A percentile compares a stretch with the other conserved stretches of the same genome.
Evolutionary conservation across 208 protist genomes (phyloP).

Genomic region (Strigomonas culicis): DNA sequence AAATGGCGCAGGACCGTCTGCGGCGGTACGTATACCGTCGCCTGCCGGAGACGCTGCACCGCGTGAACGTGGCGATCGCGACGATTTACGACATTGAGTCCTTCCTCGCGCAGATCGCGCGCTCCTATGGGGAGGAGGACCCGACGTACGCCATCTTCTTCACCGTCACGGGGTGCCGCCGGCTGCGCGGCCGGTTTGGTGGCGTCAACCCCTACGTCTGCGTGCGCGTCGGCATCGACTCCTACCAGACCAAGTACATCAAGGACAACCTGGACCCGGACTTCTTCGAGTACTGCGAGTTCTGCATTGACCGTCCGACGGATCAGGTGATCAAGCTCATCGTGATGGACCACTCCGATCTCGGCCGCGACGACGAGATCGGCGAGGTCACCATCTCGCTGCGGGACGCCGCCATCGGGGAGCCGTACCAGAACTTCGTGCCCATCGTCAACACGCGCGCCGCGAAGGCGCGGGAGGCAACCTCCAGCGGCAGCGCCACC

Average conservation of each 20-base stretch:
- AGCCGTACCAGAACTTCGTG: constrained; percentile 70
- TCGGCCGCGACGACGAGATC: constrained; percentile 56
- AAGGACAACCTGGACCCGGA: constrained; percentile 66
- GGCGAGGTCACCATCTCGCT: constrained; percentile 61
- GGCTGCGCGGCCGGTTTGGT: constrained; percentile 42
- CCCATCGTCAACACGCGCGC: constrained; percentile 30
- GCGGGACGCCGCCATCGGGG: constrained; percentile 23
- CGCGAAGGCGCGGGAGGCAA: constrained; percentile 11
- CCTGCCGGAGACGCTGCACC: constrained; percentile 68
- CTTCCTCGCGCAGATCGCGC: constrained; percentile 64
- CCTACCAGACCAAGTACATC: constrained; percentile 64
- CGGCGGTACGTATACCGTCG: constrained; percentile 56
- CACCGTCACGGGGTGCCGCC: constrained; percentile 69
- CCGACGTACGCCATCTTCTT: constrained; percentile 68
- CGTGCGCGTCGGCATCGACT: constrained; percentile 59
- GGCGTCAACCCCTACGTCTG: constrained; percentile 74
- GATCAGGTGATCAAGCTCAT: constrained; percentile 52
- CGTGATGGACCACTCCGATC: constrained; percentile 77
- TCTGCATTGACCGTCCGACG: constrained; percentile 43
- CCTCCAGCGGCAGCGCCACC: neutral
- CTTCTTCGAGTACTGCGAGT: constrained; percentile 84
- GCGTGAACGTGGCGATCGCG: constrained; percentile 59
- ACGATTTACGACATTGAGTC: constrained; percentile 85
- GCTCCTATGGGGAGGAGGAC: constrained; percentile 64
- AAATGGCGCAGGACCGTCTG: constrained; percentile 60